Base-by-base conservation (phyloP, 768 basidiomycete species). In the Cystobasidiopsis lactophilus region DNA sequence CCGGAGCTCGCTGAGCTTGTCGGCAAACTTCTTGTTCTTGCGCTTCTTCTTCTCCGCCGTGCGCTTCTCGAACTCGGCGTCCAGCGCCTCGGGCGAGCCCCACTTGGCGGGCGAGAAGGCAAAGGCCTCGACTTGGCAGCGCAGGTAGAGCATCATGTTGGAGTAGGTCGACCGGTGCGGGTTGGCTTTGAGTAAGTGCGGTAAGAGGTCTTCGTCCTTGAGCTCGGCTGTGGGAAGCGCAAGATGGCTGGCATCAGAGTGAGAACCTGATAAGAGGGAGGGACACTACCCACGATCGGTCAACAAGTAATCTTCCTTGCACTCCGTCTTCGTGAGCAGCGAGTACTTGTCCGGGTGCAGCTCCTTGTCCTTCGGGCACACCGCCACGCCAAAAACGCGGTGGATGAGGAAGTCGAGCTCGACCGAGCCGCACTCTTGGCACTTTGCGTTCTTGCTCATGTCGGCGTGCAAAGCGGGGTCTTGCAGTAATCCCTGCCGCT, bases 71-170 rank as follows among this genome's bases (percentile, higher is more conserved):
- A 78, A 96, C 63, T 95, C 91, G 5, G 73, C 74, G 62, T 96
- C 91, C 45, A 98, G 67, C 10, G 77, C 85, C 65, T 93, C 88
- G 9, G 84, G 74, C 1, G 85, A 83, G 0, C 86, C 89, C 93
- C 93, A 98, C 68, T 98, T 98, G 64, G 83, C 79, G 81, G 80
- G 40, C 29, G 57, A 58, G 53, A 64, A 93, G 3, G 93, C 91
- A 67, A 89, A 95, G 41, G 79, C 83, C 66, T 98, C 93, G 1
- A 93, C 85, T 66, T 96, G 91, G 62, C 71, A 80, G 31, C 93
- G 78, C 3, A 95, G 72, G 68, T 82, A 96, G 21, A 98, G 73
- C 93, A 96, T 96, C 93, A 96, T 96, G 71, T 96, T 98, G 33
- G 83, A 82, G 64, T 83, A 96, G 0, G 85, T 89, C 11, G 86